phyloP scores from a whole-genome alignment of 352 stramenopile genomes.

The Phytophthora citrophthora region DNA sequence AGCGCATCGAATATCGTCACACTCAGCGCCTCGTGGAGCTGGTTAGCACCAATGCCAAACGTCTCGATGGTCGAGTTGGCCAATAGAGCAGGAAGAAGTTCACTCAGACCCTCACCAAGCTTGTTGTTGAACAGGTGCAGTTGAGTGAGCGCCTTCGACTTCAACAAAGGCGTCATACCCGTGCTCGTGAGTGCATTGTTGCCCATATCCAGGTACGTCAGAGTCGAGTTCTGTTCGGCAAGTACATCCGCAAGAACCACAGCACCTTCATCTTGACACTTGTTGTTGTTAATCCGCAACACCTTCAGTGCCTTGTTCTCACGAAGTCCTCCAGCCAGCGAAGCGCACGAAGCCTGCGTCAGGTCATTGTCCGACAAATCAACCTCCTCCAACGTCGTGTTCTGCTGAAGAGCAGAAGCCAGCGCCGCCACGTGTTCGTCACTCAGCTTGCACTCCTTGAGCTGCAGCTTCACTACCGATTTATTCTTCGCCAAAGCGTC shows the following conservation, averaged over 20 bases:
- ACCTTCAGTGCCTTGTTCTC: constrained; percentile 53
- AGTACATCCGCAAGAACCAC: constrained; percentile 43
- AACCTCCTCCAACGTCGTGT: constrained; percentile 57
- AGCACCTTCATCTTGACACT: constrained; percentile 59
- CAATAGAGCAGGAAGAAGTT: constrained; percentile 56
- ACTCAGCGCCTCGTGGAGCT: constrained; percentile 66
- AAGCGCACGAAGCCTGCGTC: constrained; percentile 34
- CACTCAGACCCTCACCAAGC: constrained; percentile 51
- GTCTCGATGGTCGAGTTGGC: constrained; percentile 65
- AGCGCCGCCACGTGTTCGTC: constrained; percentile 51
- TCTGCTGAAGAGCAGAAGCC: constrained; percentile 48
- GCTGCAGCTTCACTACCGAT: constrained; percentile 66
- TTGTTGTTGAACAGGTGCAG: constrained; percentile 86
- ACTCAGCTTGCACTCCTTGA: constrained; percentile 72
- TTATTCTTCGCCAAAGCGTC: constrained; percentile 60
- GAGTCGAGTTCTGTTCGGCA: constrained; percentile 37
- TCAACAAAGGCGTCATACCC: constrained; percentile 56
- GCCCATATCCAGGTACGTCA: constrained; percentile 70
- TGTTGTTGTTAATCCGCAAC: constrained; percentile 69
- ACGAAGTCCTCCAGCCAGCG: constrained; percentile 51
- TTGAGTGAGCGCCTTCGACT: constrained; percentile 49
- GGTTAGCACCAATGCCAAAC: constrained; percentile 75
- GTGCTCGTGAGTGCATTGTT: constrained; percentile 66
- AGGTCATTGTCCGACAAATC: constrained; percentile 80
- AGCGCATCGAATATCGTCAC: constrained; percentile 68